These are phyloP conservation scores for Neurospora sp. DNA, from an alignment of 495 filamentous ascomycete species.

Conservation along the genomic window DNA sequence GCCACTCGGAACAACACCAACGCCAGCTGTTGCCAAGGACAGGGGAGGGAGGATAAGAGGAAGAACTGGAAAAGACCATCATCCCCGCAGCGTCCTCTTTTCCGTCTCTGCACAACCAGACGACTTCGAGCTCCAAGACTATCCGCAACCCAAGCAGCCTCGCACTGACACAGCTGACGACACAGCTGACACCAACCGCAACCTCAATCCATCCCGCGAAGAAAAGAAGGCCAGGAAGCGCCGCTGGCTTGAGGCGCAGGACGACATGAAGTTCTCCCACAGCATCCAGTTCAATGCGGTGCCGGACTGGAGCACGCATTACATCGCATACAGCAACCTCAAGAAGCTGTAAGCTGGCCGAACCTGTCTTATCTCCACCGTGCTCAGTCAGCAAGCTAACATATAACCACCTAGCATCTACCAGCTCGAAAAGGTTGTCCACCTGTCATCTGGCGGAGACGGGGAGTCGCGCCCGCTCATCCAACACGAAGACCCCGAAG, in stretches of 20 bases:
- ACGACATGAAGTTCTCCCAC: slow-evolving; percentile 99
- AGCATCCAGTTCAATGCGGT: slow-evolving; percentile 99
- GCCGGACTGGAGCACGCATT: slow-evolving; percentile 95
- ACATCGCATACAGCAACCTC: slow-evolving; percentile 94
- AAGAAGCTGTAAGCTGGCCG: slow-evolving; percentile 76
- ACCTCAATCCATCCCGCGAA: slow-evolving; percentile 1
- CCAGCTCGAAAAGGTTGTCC: slow-evolving; percentile 71
- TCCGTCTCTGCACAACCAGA: slow-evolving; percentile 2
- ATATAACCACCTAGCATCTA: slow-evolving; percentile 59
- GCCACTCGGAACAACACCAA: neutral
- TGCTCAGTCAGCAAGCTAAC: neutral
- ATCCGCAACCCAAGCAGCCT: slow-evolving; percentile 1
- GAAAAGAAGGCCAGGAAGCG: slow-evolving; percentile 39
- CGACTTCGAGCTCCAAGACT: slow-evolving; percentile 31
- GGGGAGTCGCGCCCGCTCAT: slow-evolving; percentile 80
- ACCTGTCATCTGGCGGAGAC: slow-evolving; percentile 48
- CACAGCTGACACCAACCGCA: neutral
- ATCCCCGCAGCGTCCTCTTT: neutral
- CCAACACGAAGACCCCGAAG: slow-evolving; percentile 58
- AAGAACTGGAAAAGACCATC: neutral
- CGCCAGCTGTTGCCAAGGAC: neutral
- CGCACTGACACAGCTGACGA: neutral
- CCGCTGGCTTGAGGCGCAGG: slow-evolving; percentile 47
- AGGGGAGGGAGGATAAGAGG: neutral
- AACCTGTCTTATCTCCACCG: neutral